Base-by-base conservation (phyloP, 202 grass and related monocot species). In the Musa balbisiana region DNA sequence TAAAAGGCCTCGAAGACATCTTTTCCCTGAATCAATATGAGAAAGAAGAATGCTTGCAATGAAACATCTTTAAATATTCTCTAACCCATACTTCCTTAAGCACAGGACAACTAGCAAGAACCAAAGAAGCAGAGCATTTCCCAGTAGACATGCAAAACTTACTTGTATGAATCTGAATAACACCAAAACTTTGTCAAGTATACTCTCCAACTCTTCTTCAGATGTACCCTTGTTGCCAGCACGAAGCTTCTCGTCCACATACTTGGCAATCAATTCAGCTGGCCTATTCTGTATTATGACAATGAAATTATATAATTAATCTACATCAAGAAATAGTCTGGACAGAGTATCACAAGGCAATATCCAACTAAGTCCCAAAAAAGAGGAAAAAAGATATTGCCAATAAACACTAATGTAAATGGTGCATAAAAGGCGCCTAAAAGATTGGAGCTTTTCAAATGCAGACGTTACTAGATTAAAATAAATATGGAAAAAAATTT, bases 1-100 rank as follows among this genome's bases (percentile, higher is more conserved):
- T 99, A 99, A 81, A 99, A 99, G 69, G 96, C 96, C 83, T 99
- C 96, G 84, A 99, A 99, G 21, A 99, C 96, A 87, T 99, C 96
- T 85, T 99, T 99, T 65, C 96, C 96, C 96, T 99, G 85, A 51
- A 64, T 21, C 16, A n/a, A 52, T 16, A 64, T 6, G 29, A 16
- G 20, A 53, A 10, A 43, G 33, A 64, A 64, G 22, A 65, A 58
- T 15, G 17, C 25, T 51, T 0, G 11, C 33, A 16, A 22, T 20
- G 8, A 19, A 70, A 51, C 27, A 52, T 20, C 9, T 51, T 51
- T 25, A 51, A n/a, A 51, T 12, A 20, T 14, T 51, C 17, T 26
- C 13, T 5, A 70, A 70, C 11, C 19, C 43, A 51, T 16, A 70
- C 51, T 51, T 70, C 49, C 22, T 65, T 20, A 65, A 22, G 23